These are phyloP conservation scores for Heterobasidion occidentale DNA, from an alignment of 1,284 basidiomycete genomes.

Conservation along the genomic window DNA sequence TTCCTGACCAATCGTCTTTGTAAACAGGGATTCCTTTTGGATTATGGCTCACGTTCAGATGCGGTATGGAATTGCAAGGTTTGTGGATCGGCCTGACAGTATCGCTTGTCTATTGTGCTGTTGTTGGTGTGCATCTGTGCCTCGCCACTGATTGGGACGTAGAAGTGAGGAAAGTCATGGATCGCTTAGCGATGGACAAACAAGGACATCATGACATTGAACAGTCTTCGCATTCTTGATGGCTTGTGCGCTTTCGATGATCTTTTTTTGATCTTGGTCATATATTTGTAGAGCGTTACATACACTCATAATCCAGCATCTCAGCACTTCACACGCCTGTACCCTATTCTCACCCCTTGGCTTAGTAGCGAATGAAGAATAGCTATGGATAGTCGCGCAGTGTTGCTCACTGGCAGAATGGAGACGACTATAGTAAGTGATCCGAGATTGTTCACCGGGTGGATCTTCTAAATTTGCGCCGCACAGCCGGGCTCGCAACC, in stretches of 20 bases:
- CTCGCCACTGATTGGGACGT: slow-evolving; percentile 53
- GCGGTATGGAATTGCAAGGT: slow-evolving; percentile 43
- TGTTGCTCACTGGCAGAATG: no score
- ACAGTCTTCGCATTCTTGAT: neutral
- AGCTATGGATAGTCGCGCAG: no score
- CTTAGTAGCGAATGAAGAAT: no score
- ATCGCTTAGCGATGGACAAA: slow-evolving; percentile 32
- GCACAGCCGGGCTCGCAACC: neutral
- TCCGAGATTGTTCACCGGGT: no score
- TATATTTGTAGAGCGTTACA: no score
- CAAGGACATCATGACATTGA: slow-evolving; percentile 8
- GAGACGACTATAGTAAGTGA: no score
- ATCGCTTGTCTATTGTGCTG: slow-evolving; percentile 46
- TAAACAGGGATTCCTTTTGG: slow-evolving; percentile 51
- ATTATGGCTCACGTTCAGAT: slow-evolving; percentile 53
- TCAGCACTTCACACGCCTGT: no score
- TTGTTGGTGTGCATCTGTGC: slow-evolving; percentile 41
- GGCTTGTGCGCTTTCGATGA: no score
- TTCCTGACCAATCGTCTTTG: slow-evolving; percentile 1
- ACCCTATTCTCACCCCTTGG: no score
- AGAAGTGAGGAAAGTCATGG: slow-evolving; percentile 51
- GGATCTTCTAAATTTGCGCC: no score
- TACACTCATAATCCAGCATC: no score
- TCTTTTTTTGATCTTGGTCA: no score
- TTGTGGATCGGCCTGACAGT: slow-evolving; percentile 64